phyloP scores from a whole-genome alignment of 208 protist genomes.

The Vickermania ingenoplastis region DNA sequence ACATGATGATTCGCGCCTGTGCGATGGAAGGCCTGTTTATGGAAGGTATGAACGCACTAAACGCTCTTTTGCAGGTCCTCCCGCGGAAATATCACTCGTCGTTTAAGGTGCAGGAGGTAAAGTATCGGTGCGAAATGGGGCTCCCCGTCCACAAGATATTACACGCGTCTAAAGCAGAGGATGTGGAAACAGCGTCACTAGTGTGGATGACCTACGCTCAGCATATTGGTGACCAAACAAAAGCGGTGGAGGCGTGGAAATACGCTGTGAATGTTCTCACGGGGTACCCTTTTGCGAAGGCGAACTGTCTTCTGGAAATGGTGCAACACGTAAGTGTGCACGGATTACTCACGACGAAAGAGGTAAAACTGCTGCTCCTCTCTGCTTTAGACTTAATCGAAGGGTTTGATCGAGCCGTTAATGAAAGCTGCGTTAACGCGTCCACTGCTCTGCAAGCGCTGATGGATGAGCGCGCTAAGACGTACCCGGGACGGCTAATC shows the following conservation, averaged over 20 bases:
- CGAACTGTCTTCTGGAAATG: slow-evolving; percentile 28
- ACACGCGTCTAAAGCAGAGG: slow-evolving; percentile 26
- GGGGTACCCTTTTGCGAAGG: slow-evolving; percentile 23
- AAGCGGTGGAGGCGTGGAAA: slow-evolving; percentile 31
- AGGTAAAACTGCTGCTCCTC: slow-evolving; percentile 2
- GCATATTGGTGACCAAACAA: slow-evolving; percentile 12
- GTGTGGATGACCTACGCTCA: slow-evolving; percentile 57
- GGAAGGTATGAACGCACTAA: slow-evolving; percentile 35
- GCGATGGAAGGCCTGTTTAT: slow-evolving; percentile 17
- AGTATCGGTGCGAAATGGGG: slow-evolving; percentile 32
- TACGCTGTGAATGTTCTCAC: slow-evolving; percentile 27
- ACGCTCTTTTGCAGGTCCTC: slow-evolving; percentile 30
- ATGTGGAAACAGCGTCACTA: slow-evolving; percentile 47
- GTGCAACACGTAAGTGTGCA: slow-evolving; percentile 1
- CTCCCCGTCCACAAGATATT: slow-evolving; percentile 26
- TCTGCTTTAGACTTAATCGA: slow-evolving; percentile 9
- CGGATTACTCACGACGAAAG: neutral
- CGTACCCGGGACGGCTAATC: neutral
- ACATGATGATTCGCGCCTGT: slow-evolving; percentile 13
- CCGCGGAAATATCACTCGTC: slow-evolving; percentile 41
- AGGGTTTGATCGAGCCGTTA: neutral
- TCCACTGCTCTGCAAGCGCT: neutral
- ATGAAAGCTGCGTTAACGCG: neutral
- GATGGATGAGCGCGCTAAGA: neutral
- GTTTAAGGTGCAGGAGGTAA: slow-evolving; percentile 40